Conservation (phyloP, 352 stramenopile genomes). For the Sclerospora graminicola region DNA sequence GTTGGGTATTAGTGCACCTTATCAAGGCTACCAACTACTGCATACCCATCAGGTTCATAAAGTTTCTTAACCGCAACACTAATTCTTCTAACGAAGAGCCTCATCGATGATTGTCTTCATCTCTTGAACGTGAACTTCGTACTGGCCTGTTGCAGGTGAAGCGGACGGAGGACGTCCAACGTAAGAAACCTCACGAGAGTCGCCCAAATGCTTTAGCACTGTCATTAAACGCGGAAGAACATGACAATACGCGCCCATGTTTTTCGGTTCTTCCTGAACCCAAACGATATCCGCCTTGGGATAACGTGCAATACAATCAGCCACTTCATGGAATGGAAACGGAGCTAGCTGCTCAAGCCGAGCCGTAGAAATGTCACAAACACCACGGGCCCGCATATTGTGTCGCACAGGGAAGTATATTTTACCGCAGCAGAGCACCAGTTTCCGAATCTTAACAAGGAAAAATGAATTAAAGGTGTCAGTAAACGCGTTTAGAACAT, state of each 20-base stretch:
- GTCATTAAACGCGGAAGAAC: constrained; percentile 90
- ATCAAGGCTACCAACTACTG: too few species aligned
- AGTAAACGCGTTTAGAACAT: background rate
- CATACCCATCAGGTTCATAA: too few species aligned
- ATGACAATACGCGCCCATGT: constrained; percentile 96
- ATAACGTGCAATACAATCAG: constrained; percentile 85
- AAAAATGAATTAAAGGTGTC: constrained; percentile 2
- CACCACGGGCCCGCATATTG: constrained; percentile 37
- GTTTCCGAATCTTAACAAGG: constrained; percentile 48
- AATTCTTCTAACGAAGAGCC: constrained; percentile 37
- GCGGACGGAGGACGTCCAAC: constrained; percentile 91
- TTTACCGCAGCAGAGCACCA: constrained; percentile 78
- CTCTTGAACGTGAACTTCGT: constrained; percentile 89
- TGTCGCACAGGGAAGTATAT: constrained; percentile 77
- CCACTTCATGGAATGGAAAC: constrained; percentile 96
- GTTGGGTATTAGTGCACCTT: too few species aligned
- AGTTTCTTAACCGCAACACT: background rate
- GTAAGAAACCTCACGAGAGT: constrained; percentile 73
- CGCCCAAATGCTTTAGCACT: constrained; percentile 78
- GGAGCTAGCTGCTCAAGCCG: constrained; percentile 87
- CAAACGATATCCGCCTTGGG: constrained; percentile 94
- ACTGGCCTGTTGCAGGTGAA: constrained; percentile 93
- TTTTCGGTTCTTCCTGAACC: constrained; percentile 97
- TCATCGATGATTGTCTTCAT: constrained; percentile 90
- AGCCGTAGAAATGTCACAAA: constrained; percentile 55